Conservation (phyloP, 2,329 filamentous ascomycete species). For the Niveomyces coronatus region DNA sequence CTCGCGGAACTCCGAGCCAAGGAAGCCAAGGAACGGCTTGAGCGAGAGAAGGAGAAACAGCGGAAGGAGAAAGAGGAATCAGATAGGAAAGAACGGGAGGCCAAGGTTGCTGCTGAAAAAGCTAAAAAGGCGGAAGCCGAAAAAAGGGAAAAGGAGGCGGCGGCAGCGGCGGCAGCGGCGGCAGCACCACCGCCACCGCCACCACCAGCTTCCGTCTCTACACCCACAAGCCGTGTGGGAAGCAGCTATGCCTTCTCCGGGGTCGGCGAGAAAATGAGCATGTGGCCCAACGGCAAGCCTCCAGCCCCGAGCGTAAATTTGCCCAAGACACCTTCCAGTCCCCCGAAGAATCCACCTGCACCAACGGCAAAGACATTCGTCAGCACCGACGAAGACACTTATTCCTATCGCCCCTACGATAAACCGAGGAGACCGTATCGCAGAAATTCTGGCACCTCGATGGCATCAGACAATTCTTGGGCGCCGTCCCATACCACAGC, state of each 20-base stretch:
- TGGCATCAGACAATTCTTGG: constrained; percentile 78
- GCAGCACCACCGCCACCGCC: constrained; percentile 7
- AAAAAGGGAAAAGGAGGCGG: constrained; percentile 19
- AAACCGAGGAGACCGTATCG: constrained; percentile 48
- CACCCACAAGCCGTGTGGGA: constrained; percentile 25
- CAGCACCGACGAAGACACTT: constrained; percentile 53
- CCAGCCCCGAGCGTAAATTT: constrained; percentile 24
- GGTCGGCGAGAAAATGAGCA: constrained; percentile 58
- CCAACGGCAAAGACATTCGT: constrained; percentile 48
- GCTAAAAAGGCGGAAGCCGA: constrained; percentile 18
- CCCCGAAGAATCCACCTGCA: constrained; percentile 29
- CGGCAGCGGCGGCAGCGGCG: constrained; percentile 16
- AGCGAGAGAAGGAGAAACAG: constrained; percentile 32
- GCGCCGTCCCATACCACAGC: constrained; percentile 75
- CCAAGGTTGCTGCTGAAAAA: constrained; percentile 17
- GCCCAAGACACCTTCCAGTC: constrained; percentile 20
- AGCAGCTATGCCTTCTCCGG: constrained; percentile 53
- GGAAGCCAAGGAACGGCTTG: constrained; percentile 37
- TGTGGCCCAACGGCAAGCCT: constrained; percentile 55
- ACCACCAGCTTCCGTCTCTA: constrained; percentile 3
- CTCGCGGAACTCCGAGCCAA: constrained; percentile 47
- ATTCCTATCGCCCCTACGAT: constrained; percentile 72
- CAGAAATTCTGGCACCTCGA: constrained; percentile 56
- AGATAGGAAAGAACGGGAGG: constrained; percentile 23
- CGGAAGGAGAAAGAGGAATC: constrained; percentile 27